Evolutionary conservation across 2,329 filamentous ascomycete species (phyloP).

Genomic region (Aquanectria penicillioides): DNA sequence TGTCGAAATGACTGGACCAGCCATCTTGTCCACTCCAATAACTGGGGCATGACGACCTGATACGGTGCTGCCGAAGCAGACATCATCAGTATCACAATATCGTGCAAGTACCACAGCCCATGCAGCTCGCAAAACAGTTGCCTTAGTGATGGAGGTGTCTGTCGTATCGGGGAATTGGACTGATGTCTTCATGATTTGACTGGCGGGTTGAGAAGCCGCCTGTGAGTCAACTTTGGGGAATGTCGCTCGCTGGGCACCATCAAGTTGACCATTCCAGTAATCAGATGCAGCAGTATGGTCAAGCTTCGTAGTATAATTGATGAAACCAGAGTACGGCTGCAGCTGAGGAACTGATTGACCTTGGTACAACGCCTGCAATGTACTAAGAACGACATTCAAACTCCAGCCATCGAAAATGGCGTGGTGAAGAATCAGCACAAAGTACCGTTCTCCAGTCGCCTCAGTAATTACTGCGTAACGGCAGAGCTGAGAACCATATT

Average conservation of each 20-base stretch:
- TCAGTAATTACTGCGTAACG: neutral
- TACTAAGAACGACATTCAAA: conserved; percentile 2
- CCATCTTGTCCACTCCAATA: conserved; percentile 30
- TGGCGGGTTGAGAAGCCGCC: conserved; percentile 56
- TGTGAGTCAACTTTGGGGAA: conserved; percentile 55
- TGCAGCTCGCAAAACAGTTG: conserved; percentile 49
- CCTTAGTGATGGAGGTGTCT: conserved; percentile 9
- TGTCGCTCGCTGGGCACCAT: conserved; percentile 46
- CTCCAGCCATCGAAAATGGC: conserved; percentile 11
- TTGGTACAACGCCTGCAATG: neutral
- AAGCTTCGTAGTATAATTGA: neutral
- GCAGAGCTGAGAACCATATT: neutral
- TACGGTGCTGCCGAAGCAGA: conserved; percentile 55
- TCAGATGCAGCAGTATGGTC: neutral
- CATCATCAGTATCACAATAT: conserved; percentile 55
- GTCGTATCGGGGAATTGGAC: neutral
- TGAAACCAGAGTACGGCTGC: neutral
- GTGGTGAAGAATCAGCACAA: conserved; percentile 6
- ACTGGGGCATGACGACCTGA: conserved; percentile 48
- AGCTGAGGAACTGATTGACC: neutral
- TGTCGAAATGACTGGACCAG: conserved; percentile 45
- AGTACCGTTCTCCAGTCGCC: neutral
- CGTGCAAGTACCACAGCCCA: conserved; percentile 59
- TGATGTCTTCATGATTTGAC: conserved; percentile 47
- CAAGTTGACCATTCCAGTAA: neutral